Base-by-base conservation (phyloP, 768 basidiomycete species). In the Gymnopilus dilepis region DNA sequence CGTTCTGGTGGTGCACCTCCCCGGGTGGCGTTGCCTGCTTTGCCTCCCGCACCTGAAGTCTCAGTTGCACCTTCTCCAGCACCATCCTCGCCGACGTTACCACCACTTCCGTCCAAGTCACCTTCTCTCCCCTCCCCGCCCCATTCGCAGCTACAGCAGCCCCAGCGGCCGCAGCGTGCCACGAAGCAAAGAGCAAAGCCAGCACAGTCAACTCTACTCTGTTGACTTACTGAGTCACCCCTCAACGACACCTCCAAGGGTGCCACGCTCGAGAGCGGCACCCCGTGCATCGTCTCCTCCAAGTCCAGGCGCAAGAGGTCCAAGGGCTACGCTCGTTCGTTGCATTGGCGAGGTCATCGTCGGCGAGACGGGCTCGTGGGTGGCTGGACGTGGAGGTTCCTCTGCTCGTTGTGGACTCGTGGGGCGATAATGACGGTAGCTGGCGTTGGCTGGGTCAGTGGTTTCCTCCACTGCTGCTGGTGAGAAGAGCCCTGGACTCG, bases 381-480 rank as follows among this genome's bases (percentile, higher is more conserved):
- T n/a, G n/a, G n/a, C n/a, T n/a, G 6, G 94, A 94, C 13, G 91
- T 96, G 15, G 94, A 96, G 72, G 91, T 95, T 11, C 92, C 93
- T 1, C 78, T 94, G 58, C 74, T 72, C 6, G 56, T 72, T 41
- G 85, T 84, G 9, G 75, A 76, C n/a, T 84, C n/a, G n/a, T n/a
- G n/a, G n/a, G n/a, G n/a, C n/a, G n/a, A n/a, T n/a, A n/a, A n/a
- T n/a, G n/a, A n/a, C n/a, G n/a, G n/a, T n/a, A n/a, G n/a, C n/a
- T n/a, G n/a, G n/a, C n/a, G n/a, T n/a, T 26, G 61, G 43, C 38
- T 50, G 55, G 55, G 4, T 47, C 60, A 1, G 21, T 24, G 9
- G 24, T 26, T 9, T 13, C 45, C 11, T 28, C 51, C n/a, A 17
- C 33, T 21, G 6, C 21, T 11, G 19, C 51, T 4, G 51, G 7